Conservation (phyloP, 2,329 filamentous ascomycete species). For the Alternaria alternata region DNA sequence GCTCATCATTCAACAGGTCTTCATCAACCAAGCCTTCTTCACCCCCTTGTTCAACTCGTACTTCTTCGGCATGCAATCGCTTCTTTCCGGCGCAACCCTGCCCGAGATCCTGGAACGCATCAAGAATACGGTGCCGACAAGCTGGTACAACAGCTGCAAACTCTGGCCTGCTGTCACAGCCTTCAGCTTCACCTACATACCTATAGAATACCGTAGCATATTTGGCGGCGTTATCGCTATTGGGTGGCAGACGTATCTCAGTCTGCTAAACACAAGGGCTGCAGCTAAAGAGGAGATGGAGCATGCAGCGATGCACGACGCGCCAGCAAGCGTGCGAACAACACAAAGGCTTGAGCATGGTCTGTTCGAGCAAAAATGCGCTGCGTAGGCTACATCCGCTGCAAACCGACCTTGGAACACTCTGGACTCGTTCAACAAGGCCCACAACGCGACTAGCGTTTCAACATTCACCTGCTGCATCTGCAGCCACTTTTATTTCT, state of each 20-base stretch:
- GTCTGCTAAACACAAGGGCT: constrained; percentile 77
- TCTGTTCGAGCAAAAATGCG: constrained; percentile 25
- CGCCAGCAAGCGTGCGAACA: constrained; percentile 1
- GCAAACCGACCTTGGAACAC: not conserved
- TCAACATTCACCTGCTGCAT: constrained; percentile 6
- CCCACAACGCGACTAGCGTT: not conserved
- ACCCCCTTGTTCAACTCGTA: constrained; percentile 70
- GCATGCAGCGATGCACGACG: constrained; percentile 18
- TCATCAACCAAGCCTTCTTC: constrained; percentile 80
- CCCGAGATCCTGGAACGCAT: constrained; percentile 74
- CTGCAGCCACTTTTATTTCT: constrained; percentile 9
- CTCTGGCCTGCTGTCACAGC: constrained; percentile 89
- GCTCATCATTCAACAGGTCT: constrained; percentile 57
- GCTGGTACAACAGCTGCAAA: constrained; percentile 81
- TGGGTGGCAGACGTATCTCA: constrained; percentile 92
- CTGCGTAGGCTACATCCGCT: constrained; percentile 12
- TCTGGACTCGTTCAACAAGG: not conserved
- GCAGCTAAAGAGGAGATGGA: constrained; percentile 62
- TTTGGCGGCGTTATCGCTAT: constrained; percentile 81
- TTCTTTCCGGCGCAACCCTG: constrained; percentile 66
- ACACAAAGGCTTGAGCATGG: constrained; percentile 12
- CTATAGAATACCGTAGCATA: constrained; percentile 78
- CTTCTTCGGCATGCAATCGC: constrained; percentile 61
- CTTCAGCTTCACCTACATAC: constrained; percentile 85
- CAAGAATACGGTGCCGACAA: constrained; percentile 76